A percentile compares a stretch with the other conserved stretches of the same genome.
Evolutionary conservation across 225 moss, liverwort and hornwort genomes (phyloP).

Genomic region (Bryoerythrophyllum caledonicum): DNA sequence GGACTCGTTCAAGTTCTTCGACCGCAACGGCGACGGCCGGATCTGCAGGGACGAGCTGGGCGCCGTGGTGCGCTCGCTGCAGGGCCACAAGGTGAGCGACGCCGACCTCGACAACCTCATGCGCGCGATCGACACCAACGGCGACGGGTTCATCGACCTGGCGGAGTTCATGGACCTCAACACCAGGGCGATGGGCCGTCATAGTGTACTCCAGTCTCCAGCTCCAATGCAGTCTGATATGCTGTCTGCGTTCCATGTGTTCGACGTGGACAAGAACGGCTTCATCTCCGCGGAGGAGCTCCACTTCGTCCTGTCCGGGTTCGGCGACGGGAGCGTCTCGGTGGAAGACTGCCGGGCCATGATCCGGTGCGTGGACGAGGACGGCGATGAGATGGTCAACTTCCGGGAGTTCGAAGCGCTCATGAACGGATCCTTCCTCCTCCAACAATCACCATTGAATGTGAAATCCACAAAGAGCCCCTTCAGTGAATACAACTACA

Average conservation of each 20-base stretch:
- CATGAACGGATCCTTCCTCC: slow-evolving; percentile 31
- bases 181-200: slow-evolving; percentile 21
- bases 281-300: slow-evolving; percentile 62
- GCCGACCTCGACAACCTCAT: slow-evolving; percentile 57
- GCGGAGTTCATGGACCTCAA: slow-evolving; percentile 77
- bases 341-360: slow-evolving; percentile 52
- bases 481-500: too few species aligned
- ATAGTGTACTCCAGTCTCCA: too few species aligned
- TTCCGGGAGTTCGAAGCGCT: slow-evolving; percentile 30
- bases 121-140: slow-evolving; percentile 58
- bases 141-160: slow-evolving; percentile 65
- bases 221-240: slow-evolving; percentile 9
- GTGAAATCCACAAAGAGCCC: not conserved
- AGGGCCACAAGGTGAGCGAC: slow-evolving; percentile 55
- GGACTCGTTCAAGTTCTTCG: slow-evolving; percentile 71
- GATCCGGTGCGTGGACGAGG: slow-evolving; percentile 34
- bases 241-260: slow-evolving; percentile 58
- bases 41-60: slow-evolving; percentile 66
- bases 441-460: too few species aligned
- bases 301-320: slow-evolving; percentile 39
- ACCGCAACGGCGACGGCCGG: slow-evolving; percentile 61
- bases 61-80: slow-evolving; percentile 49
- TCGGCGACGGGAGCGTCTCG: slow-evolving; percentile 51
- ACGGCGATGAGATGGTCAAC: slow-evolving; percentile 33
- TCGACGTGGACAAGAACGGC: slow-evolving; percentile 55